Conservation (phyloP, 192 early-diverging fungal genomes). For the Jimgerdemannia flammicorona region DNA sequence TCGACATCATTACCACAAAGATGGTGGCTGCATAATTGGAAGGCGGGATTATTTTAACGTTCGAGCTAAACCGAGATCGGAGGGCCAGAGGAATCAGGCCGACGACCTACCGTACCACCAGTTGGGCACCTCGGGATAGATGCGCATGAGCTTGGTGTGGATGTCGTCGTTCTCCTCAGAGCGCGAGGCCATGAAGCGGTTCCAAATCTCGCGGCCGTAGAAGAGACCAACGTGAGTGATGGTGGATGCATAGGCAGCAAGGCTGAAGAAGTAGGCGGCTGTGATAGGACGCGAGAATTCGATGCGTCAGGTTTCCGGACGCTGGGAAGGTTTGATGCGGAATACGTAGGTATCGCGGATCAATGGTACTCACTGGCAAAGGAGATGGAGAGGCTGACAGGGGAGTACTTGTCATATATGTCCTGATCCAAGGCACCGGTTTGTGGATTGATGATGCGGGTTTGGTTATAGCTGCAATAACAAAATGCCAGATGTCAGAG, state of each 20-base stretch:
- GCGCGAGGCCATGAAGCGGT: constrained; percentile 29
- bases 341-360: constrained; percentile 1
- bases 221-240: constrained; percentile 58
- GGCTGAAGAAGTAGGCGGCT: constrained; percentile 58
- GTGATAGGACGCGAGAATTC: too few species aligned
- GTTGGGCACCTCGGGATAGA: constrained; percentile 38
- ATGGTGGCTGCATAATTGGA: constrained; percentile 37
- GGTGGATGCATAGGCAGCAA: constrained; percentile 64
- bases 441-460: constrained; percentile 48
- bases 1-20: neutral
- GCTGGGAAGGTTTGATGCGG: too few species aligned
- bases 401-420: constrained; percentile 56
- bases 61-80: constrained; percentile 54
- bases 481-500: constrained; percentile 21
- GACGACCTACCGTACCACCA: constrained; percentile 20
- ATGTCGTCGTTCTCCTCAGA: constrained; percentile 25
- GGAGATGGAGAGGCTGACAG: constrained; percentile 61
- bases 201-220: constrained; percentile 62
- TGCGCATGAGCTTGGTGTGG: constrained; percentile 38
- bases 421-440: constrained; percentile 48
- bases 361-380: constrained; percentile 39
- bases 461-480: constrained; percentile 53
- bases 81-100: constrained; percentile 43
- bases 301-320: neutral
- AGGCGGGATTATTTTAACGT: constrained; percentile 63